These are phyloP conservation scores for Epichloe uncinata DNA, from an alignment of 2,329 filamentous ascomycete genomes.

Conservation along the genomic window DNA sequence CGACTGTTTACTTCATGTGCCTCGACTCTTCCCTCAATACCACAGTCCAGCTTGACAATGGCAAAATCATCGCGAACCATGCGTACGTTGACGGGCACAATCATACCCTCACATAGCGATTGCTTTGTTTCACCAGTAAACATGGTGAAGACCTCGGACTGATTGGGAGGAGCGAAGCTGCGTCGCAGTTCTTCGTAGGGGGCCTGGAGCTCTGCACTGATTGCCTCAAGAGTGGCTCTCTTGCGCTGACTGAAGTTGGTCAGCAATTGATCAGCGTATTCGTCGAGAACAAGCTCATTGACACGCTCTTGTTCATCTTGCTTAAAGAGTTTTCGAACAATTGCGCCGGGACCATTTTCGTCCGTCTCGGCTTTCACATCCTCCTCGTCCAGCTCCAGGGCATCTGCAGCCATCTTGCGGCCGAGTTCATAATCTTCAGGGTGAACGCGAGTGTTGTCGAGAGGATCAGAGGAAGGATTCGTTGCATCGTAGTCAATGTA, in stretches of 20 bases:
- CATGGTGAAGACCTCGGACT: slow-evolving; percentile 87
- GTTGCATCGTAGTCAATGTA: slow-evolving; percentile 80
- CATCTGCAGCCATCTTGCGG: slow-evolving; percentile 96
- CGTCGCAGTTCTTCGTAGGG: slow-evolving; percentile 91
- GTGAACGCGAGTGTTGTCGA: slow-evolving; percentile 94
- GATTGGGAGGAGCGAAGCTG: slow-evolving; percentile 55
- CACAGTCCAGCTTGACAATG: slow-evolving; percentile 86
- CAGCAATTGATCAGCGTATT: slow-evolving; percentile 92
- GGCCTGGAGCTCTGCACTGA: slow-evolving; percentile 80
- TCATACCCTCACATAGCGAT: slow-evolving; percentile 77
- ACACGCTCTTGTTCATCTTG: slow-evolving; percentile 90
- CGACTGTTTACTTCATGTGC: slow-evolving; percentile 69
- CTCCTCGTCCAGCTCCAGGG: slow-evolving; percentile 90
- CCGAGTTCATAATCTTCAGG: slow-evolving; percentile 97
- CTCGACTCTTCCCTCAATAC: slow-evolving; percentile 79
- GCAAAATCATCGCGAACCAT: slow-evolving; percentile 86
- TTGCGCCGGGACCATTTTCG: slow-evolving; percentile 77
- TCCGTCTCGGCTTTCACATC: slow-evolving; percentile 92
- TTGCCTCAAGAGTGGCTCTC: slow-evolving; percentile 89
- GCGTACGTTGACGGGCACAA: slow-evolving; percentile 77
- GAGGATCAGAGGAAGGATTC: slow-evolving; percentile 71
- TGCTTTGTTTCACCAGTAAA: slow-evolving; percentile 86
- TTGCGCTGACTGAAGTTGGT: slow-evolving; percentile 88
- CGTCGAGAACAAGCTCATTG: slow-evolving; percentile 89
- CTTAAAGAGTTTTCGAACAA: slow-evolving; percentile 88